Evolutionary conservation across 768 basidiomycete species (phyloP).

Genomic region (Thelephora aurantiotincta): DNA sequence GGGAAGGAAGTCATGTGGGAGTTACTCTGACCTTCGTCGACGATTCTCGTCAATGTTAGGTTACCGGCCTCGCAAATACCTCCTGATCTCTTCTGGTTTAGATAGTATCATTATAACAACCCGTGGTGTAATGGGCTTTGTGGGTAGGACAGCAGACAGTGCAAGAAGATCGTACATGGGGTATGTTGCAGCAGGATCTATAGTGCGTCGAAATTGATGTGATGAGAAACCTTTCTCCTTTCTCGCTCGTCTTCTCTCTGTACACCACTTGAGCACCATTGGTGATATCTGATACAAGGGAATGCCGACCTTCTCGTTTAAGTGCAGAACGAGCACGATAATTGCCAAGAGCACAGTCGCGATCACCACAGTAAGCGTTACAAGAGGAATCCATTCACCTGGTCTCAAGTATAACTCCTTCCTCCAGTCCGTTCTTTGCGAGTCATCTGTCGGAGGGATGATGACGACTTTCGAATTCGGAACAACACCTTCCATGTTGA

Average conservation of each 20-base stretch:
- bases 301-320: conserved; percentile 76
- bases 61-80: not conserved
- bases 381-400: conserved; percentile 97
- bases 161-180: no score
- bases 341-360: conserved; percentile 60
- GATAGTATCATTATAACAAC: no score
- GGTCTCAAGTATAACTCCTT: conserved; percentile 84
- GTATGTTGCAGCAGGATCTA: conserved; percentile 17
- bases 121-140: no score
- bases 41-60: not conserved
- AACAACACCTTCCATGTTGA: conserved; percentile 93
- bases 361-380: conserved; percentile 74
- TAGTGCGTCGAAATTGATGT: conserved; percentile 95
- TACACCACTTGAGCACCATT: conserved; percentile 6
- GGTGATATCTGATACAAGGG: not conserved
- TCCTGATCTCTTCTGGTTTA: not conserved
- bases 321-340: conserved; percentile 76
- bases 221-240: conserved; percentile 74
- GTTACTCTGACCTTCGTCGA: not conserved
- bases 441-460: conserved; percentile 49
- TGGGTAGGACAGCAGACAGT: no score
- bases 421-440: conserved; percentile 40
- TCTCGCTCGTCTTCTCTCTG: conserved; percentile 93
- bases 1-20: conserved; percentile 8
- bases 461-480: conserved; percentile 98